Percentiles rank a stretch among this genome's conserved stretches.
These are phyloP conservation scores for Lathyrus aphaca DNA, from an alignment of 306 rosid species.

Conservation along the genomic window DNA sequence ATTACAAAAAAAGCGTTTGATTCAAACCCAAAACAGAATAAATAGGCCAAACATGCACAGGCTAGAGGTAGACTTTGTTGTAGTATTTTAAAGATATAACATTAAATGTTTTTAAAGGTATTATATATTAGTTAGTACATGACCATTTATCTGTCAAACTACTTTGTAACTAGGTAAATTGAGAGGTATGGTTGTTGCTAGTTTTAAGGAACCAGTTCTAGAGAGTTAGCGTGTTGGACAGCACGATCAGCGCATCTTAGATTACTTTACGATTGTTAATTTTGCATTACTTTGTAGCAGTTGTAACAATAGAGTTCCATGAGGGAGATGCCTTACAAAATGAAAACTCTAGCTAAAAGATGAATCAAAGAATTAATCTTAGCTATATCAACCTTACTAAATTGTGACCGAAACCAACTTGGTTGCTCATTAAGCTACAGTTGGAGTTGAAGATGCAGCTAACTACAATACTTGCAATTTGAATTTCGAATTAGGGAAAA, in stretches of 20 bases:
- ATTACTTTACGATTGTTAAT: too few species aligned
- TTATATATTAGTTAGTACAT: too few species aligned
- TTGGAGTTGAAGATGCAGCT: background rate
- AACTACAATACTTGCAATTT: background rate
- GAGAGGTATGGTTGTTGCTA: too few species aligned
- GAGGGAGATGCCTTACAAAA: background rate
- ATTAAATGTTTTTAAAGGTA: too few species aligned
- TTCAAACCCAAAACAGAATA: background rate
- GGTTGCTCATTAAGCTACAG: background rate
- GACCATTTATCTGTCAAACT: too few species aligned
- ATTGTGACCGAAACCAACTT: conserved; percentile 4
- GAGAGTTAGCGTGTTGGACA: too few species aligned
- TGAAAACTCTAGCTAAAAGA: background rate
- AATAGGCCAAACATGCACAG: background rate
- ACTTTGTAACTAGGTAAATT: too few species aligned
- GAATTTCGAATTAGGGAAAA: background rate
- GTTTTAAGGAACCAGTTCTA: too few species aligned
- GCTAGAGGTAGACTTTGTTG: background rate
- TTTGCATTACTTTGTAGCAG: too few species aligned
- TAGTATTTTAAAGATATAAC: too few species aligned
- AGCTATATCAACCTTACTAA: background rate
- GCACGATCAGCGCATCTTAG: too few species aligned
- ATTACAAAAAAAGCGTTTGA: background rate
- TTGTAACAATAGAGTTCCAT: background rate
- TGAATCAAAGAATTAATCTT: background rate